These are phyloP conservation scores for Pestalotiopsis sp. DNA, from an alignment of 2,329 filamentous ascomycete genomes.

Conservation along the genomic window DNA sequence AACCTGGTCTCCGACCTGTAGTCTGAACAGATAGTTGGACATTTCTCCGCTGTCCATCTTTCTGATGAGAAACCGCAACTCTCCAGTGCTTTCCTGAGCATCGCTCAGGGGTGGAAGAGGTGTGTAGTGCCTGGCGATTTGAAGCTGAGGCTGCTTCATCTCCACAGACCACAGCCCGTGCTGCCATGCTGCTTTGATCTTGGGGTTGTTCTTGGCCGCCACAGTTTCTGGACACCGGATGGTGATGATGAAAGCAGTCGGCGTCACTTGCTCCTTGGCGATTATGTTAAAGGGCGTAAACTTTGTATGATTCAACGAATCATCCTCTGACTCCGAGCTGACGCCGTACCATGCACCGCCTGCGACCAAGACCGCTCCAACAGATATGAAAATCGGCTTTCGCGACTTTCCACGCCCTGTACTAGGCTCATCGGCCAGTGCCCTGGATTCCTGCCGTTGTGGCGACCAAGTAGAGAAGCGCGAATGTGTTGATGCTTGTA, in stretches of 20 bases:
- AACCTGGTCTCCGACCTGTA: constrained; percentile 65
- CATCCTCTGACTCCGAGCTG: constrained; percentile 5
- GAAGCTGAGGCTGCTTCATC: constrained; percentile 91
- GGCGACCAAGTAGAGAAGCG: constrained; percentile 4
- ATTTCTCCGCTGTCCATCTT: constrained; percentile 81
- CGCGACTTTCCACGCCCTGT: background rate
- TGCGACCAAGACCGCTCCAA: background rate
- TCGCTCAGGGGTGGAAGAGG: constrained; percentile 67
- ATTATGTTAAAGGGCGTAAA: constrained; percentile 71
- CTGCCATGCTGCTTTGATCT: constrained; percentile 49
- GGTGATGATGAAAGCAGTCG: constrained; percentile 70
- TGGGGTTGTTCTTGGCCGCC: constrained; percentile 16
- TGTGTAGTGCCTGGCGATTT: constrained; percentile 91
- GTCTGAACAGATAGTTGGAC: constrained; percentile 74
- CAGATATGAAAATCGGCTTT: background rate
- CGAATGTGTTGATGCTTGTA: constrained; percentile 9
- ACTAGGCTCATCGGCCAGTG: background rate
- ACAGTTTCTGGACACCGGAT: constrained; percentile 48
- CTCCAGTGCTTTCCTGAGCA: constrained; percentile 34
- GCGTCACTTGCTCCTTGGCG: constrained; percentile 63
- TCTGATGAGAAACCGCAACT: constrained; percentile 77
- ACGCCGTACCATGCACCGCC: constrained; percentile 6
- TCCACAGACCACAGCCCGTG: constrained; percentile 84
- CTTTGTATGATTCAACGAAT: constrained; percentile 53
- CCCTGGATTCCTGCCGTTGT: background rate